Evolutionary conservation across 306 rosid species (phyloP).

Genomic region (Begonia fuchsioides): DNA sequence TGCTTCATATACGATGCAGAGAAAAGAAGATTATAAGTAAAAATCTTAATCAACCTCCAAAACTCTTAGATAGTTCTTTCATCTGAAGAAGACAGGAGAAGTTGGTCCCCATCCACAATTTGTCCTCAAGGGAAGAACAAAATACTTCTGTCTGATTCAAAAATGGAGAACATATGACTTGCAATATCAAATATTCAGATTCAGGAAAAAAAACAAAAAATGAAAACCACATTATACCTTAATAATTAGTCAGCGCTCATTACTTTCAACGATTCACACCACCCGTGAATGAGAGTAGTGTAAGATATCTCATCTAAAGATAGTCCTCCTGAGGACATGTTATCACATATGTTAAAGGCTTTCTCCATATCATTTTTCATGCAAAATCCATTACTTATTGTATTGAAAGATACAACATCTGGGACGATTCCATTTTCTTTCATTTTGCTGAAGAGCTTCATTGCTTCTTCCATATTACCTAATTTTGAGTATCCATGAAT

Average conservation of each 20-base stretch:
- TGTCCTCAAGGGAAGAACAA: too few species aligned
- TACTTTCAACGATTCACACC: slow-evolving; percentile 1
- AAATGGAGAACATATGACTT: too few species aligned
- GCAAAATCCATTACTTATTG: slow-evolving; percentile 31
- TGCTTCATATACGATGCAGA: background rate
- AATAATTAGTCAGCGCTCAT: slow-evolving; percentile 4
- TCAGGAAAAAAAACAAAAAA: background rate
- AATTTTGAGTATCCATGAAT: slow-evolving; percentile 55
- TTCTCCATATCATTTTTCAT: slow-evolving; percentile 25
- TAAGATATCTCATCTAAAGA: slow-evolving; percentile 33
- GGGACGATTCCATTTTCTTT: slow-evolving; percentile 33
- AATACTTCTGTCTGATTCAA: too few species aligned
- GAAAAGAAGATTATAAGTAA: background rate
- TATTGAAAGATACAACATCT: slow-evolving; percentile 38
- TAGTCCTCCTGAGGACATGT: slow-evolving; percentile 19
- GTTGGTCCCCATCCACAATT: background rate
- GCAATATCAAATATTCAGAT: background rate
- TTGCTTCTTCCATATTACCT: slow-evolving; percentile 49
- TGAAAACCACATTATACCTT: background rate
- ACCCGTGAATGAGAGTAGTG: slow-evolving; percentile 27
- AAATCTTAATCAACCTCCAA: slow-evolving; percentile 1
- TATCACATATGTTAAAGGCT: slow-evolving; percentile 22
- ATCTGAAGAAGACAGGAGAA: background rate
- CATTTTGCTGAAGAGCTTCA: slow-evolving; percentile 36
- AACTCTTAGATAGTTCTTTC: background rate